These are phyloP conservation scores for Pythium rishiriense DNA, from an alignment of 352 stramenopile genomes.

Conservation along the genomic window DNA sequence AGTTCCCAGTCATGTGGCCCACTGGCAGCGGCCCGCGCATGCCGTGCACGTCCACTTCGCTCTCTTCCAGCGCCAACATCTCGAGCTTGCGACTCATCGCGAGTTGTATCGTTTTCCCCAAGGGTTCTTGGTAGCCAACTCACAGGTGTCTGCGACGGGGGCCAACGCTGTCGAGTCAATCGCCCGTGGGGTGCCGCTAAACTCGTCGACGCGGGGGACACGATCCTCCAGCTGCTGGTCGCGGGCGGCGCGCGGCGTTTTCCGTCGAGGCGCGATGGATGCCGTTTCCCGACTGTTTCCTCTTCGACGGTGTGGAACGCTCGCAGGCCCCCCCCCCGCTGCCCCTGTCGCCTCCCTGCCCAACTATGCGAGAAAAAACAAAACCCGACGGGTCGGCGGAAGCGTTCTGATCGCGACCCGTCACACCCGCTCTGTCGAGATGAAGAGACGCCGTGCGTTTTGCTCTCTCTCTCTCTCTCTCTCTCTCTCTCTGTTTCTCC, in stretches of 20 bases:
- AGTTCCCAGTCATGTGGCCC: slow-evolving; percentile 18
- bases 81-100: slow-evolving; percentile 76
- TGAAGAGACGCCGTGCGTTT: slow-evolving; percentile 18
- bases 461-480: not conserved
- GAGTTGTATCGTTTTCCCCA: not conserved
- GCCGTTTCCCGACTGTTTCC: slow-evolving; percentile 35
- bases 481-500: not conserved
- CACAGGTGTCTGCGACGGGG: not conserved
- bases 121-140: slow-evolving; percentile 3
- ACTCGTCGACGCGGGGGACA: not conserved
- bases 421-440: not conserved
- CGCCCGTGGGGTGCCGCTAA: too few species aligned
- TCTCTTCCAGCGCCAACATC: slow-evolving; percentile 51
- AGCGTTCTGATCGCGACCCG: slow-evolving; percentile 7
- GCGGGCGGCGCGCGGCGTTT: not conserved
- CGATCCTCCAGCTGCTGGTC: not conserved
- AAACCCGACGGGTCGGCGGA: slow-evolving; percentile 5
- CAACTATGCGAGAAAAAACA: too few species aligned
- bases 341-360: not conserved
- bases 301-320: slow-evolving; percentile 19
- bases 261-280: slow-evolving; percentile 3
- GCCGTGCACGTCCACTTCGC: slow-evolving; percentile 35
- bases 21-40: slow-evolving; percentile 33
- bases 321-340: not conserved
- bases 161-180: too few species aligned